phyloP scores from a whole-genome alignment of 2,329 filamentous ascomycete species.

The Stachybotrys elegans region DNA sequence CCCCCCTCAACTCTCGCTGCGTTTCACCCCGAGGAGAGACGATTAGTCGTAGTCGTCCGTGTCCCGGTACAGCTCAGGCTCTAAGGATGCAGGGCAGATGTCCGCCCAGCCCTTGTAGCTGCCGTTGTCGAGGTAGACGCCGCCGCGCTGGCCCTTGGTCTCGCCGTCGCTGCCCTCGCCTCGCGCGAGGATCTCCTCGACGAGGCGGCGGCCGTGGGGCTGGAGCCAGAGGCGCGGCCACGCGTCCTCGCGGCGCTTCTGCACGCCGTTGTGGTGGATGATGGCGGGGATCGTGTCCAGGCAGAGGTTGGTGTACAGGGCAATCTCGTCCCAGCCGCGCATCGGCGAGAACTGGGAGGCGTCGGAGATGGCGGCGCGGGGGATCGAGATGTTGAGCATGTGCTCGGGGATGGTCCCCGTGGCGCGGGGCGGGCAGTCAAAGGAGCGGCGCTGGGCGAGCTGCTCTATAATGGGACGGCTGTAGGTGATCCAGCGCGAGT shows the following conservation, averaged over 20 bases:
- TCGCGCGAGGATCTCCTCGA: not conserved
- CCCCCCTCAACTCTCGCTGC: too few species aligned
- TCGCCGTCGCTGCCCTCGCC: not conserved
- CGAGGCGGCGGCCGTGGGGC: conserved; percentile 1
- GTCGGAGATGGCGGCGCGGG: conserved; percentile 3
- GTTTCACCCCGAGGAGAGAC: too few species aligned
- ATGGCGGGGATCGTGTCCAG: conserved; percentile 20
- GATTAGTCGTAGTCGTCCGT: conserved; percentile 2
- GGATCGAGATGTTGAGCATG: conserved; percentile 8
- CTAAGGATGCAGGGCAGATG: conserved; percentile 17
- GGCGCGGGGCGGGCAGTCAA: conserved; percentile 15
- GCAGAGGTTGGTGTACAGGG: conserved; percentile 22
- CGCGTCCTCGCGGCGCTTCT: conserved; percentile 9
- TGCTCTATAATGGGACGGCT: conserved; percentile 13
- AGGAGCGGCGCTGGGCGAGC: conserved; percentile 13
- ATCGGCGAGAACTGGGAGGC: conserved; percentile 6
- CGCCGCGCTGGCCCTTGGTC: conserved; percentile 3
- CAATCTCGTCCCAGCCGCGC: conserved; percentile 16
- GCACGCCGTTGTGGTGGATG: conserved; percentile 21
- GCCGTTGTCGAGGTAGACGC: conserved; percentile 12
- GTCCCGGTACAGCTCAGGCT: conserved; percentile 20
- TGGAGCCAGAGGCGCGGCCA: conserved; percentile 2
- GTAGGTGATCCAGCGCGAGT: conserved; percentile 17
- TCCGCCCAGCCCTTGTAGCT: conserved; percentile 14
- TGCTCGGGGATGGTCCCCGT: conserved; percentile 2